These are phyloP conservation scores for Brassica hybrid DNA, from an alignment of 441 rosid species.

Conservation along the genomic window DNA sequence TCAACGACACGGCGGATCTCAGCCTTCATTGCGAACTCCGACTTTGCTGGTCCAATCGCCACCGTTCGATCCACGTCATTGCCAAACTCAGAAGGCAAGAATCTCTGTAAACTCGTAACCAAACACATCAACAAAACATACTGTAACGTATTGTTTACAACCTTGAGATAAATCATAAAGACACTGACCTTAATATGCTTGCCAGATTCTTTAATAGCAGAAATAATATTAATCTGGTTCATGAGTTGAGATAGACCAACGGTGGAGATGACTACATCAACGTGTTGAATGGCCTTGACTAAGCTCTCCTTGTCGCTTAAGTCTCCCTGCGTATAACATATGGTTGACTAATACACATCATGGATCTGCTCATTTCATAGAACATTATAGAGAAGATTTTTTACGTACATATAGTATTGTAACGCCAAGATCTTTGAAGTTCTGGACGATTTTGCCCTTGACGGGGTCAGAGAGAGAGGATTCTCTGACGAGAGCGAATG, in stretches of 20 bases:
- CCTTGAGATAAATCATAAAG: background rate
- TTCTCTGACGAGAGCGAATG: conserved; percentile 58
- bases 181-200: conserved; percentile 51
- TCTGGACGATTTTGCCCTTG: no score
- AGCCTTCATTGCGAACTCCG: conserved; percentile 47
- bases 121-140: no score
- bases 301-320: conserved; percentile 53
- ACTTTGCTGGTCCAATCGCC: conserved; percentile 55
- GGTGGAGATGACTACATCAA: conserved; percentile 64
- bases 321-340: conserved; percentile 48
- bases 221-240: conserved; percentile 57
- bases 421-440: no score
- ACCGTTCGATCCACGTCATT: conserved; percentile 52
- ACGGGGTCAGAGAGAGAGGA: no score
- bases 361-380: background rate
- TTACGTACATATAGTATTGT: conserved; percentile 52
- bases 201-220: conserved; percentile 66
- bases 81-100: conserved; percentile 69
- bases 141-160: background rate
- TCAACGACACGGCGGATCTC: conserved; percentile 54
- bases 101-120: conserved; percentile 43
- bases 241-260: conserved; percentile 48
- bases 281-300: conserved; percentile 58
- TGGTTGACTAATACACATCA: background rate
- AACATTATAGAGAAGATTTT: background rate